phyloP scores from a whole-genome alignment of 306 rosid species.

The Cicer arietinum region DNA sequence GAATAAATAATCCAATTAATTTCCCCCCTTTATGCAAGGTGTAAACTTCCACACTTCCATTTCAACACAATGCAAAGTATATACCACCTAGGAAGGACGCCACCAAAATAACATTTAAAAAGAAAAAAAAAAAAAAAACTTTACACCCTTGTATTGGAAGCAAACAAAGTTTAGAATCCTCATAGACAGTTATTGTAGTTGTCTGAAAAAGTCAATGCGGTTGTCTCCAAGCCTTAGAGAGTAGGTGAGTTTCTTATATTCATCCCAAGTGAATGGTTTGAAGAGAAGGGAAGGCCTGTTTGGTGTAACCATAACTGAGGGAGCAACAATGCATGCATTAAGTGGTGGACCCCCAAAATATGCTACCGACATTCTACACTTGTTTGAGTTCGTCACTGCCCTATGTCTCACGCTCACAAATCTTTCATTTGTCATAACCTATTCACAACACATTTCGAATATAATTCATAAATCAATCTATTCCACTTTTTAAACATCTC shows the following conservation, averaged over 20 bases:
- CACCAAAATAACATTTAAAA: neutral
- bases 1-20: neutral
- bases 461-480: constrained; percentile 3
- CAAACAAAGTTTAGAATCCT: neutral
- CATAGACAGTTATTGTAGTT: neutral
- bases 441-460: neutral
- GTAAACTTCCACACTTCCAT: neutral
- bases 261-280: constrained; percentile 79
- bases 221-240: constrained; percentile 68
- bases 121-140: neutral
- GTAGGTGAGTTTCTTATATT: constrained; percentile 67
- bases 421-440: constrained; percentile 90
- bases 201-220: constrained; percentile 64
- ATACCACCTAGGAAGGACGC: constrained; percentile 15
- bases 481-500: constrained; percentile 28
- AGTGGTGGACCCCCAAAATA: constrained; percentile 76
- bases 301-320: constrained; percentile 54
- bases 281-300: constrained; percentile 56
- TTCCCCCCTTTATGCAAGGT: neutral
- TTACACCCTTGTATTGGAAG: constrained; percentile 1
- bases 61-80: neutral
- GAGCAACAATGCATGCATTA: constrained; percentile 52
- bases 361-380: constrained; percentile 68
- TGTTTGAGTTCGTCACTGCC: constrained; percentile 57
- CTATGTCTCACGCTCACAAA: constrained; percentile 79